phyloP scores from a whole-genome alignment of 2,329 filamentous ascomycete genomes.

The Sphaceloma murrayae region DNA sequence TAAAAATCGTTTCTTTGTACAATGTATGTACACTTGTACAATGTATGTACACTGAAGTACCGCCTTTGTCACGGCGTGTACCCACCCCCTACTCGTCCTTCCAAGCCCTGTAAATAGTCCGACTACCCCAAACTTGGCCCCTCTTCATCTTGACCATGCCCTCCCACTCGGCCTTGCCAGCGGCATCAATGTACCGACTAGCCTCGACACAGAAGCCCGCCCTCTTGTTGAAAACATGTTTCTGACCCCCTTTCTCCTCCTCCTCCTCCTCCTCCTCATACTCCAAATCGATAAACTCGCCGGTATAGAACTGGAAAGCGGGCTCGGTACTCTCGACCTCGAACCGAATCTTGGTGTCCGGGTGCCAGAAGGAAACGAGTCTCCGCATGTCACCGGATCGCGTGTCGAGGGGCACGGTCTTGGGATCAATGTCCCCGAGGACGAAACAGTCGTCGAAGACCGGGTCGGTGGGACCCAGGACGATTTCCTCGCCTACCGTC shows the following conservation, averaged over 20 bases:
- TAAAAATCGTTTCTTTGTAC: not conserved
- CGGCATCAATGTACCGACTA: constrained; percentile 79
- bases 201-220: constrained; percentile 90
- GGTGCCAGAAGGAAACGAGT: constrained; percentile 64
- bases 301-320: constrained; percentile 94
- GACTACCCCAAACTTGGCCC: constrained; percentile 71
- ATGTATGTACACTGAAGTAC: too few relatives aligned
- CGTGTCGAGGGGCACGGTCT: constrained; percentile 43
- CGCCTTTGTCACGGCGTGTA: not conserved
- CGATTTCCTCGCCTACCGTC: constrained; percentile 57
- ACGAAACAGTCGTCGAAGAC: constrained; percentile 89
- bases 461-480: constrained; percentile 59
- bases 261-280: constrained; percentile 42
- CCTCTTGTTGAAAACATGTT: constrained; percentile 52
- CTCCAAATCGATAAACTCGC: constrained; percentile 71
- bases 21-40: not conserved
- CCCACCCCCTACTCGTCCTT: constrained; percentile 43
- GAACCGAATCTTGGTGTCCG: constrained; percentile 64
- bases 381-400: constrained; percentile 50
- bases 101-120: constrained; percentile 80
- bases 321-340: constrained; percentile 88
- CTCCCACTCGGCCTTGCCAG: constrained; percentile 73
- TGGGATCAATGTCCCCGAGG: constrained; percentile 51
- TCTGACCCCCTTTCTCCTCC: too few relatives aligned
- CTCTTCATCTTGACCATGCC: constrained; percentile 70